Percentiles rank a stretch among this genome's conserved stretches.
phyloP scores from a whole-genome alignment of 148 eudicot genomes.

The Cornus kousa region DNA sequence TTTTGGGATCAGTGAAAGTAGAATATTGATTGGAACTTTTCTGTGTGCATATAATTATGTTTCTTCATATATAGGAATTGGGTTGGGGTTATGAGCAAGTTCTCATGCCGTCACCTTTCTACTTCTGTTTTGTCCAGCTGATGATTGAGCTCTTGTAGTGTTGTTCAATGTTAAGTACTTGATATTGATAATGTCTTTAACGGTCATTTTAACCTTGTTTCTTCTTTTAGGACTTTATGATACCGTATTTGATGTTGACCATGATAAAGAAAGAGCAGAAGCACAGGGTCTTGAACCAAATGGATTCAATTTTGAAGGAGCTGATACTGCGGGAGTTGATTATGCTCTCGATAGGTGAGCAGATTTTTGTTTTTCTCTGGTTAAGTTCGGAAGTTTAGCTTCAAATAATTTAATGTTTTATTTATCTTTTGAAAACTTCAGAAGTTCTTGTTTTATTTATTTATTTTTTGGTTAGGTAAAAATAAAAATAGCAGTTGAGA shows the following conservation, averaged over 20 bases:
- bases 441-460: neutral
- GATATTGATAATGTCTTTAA: neutral
- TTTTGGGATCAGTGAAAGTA: neutral
- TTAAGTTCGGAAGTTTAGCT: neutral
- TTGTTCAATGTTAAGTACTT: neutral
- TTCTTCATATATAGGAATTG: neutral
- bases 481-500: too few species aligned
- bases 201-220: neutral
- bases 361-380: constrained; percentile 1
- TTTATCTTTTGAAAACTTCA: neutral
- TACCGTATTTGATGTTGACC: constrained; percentile 91
- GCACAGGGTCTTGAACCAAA: constrained; percentile 84
- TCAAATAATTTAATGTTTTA: neutral
- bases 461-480: too few species aligned
- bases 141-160: neutral
- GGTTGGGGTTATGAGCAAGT: neutral
- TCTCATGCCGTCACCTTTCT: neutral
- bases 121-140: neutral
- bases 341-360: constrained; percentile 86
- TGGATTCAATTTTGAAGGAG: constrained; percentile 95
- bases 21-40: neutral
- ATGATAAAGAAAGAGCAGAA: constrained; percentile 90
- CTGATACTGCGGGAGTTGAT: constrained; percentile 86
- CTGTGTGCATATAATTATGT: neutral
- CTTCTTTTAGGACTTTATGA: constrained; percentile 72